These are phyloP conservation scores for Claviceps fusiformis DNA, from an alignment of 2,329 filamentous ascomycete genomes.

Conservation along the genomic window DNA sequence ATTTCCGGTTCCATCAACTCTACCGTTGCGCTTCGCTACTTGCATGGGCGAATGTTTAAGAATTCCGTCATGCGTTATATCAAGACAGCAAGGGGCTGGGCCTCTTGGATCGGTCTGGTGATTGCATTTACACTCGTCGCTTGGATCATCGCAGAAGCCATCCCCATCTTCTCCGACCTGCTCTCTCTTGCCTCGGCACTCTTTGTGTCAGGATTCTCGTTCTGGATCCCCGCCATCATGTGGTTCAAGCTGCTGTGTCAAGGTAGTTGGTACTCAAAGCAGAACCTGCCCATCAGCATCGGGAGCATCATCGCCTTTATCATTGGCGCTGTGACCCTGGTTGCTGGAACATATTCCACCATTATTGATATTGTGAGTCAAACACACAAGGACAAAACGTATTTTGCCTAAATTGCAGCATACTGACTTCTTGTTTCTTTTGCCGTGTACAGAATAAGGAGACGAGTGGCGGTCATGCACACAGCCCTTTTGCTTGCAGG, in stretches of 20 bases:
- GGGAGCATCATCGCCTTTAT: slow-evolving; percentile 10
- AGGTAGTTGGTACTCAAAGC: slow-evolving; percentile 12
- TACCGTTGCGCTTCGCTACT: slow-evolving; percentile 28
- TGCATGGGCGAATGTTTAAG: slow-evolving; percentile 31
- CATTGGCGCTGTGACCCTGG: slow-evolving; percentile 13
- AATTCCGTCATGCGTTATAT: slow-evolving; percentile 30
- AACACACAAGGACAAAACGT: neutral
- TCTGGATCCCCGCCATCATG: slow-evolving; percentile 26
- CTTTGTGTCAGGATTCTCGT: slow-evolving; percentile 28
- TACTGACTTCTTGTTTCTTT: neutral
- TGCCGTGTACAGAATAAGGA: slow-evolving; percentile 8
- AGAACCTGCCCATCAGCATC: slow-evolving; percentile 12
- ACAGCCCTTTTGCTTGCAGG: slow-evolving; percentile 10
- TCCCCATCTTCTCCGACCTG: slow-evolving; percentile 58
- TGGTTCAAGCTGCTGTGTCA: slow-evolving; percentile 25
- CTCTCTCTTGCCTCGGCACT: slow-evolving; percentile 38
- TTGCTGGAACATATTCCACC: slow-evolving; percentile 14
- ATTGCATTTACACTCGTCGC: slow-evolving; percentile 43
- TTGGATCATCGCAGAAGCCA: slow-evolving; percentile 57
- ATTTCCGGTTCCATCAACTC: slow-evolving; percentile 60
- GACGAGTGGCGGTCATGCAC: slow-evolving; percentile 8
- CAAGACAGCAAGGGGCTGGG: slow-evolving; percentile 35
- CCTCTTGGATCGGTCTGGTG: slow-evolving; percentile 45
- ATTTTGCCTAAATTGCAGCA: neutral
- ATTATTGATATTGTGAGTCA: slow-evolving; percentile 15